Evolutionary conservation across 2,329 filamentous ascomycete genomes (phyloP), one percentile per base, ranked within the genome.

Genomic region (Emergomyces africanus): DNA sequence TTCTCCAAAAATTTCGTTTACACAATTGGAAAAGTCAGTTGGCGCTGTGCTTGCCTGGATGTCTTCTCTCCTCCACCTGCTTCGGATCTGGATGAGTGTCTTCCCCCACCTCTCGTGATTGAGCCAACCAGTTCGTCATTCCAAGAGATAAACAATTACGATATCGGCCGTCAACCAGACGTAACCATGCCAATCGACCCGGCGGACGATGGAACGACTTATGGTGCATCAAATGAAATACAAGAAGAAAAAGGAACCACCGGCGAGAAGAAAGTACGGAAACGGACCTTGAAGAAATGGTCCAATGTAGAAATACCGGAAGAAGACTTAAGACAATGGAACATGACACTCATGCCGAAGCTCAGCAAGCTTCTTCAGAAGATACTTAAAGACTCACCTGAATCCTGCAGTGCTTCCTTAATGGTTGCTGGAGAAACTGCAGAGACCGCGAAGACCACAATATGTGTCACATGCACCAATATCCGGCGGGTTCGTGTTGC

Each of bases 391-490:
- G 80, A 83, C 46, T 82, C 81, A 0, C 73, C 78, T 1, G 83
- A 86, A 67, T 83, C 82, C 2, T 80, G 82, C 64, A 82, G 80
- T 59, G 83, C 83, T 42, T 79, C 79, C 58, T 76, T 86, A 12
- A 79, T 83, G 61, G 81, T 82, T 66, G 79, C 83, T 56, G 83
- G 83, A 23, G 80, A 82, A 58, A 78, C 79, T 1, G 71, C 75
- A 37, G 78, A 82, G 54, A 81, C 76, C 28, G 81, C 82, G 8
- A 77, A 77, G 60, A 83, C 83, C 0, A 86, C 83, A 0, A 82
- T 85, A 39, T 81, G 83, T 62, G 78, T 86, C 44, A 83, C 82
- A 23, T 86, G 83, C 68, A 76, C 74, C n/a, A 84, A 81, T 61
- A 71, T 75, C 33, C 77, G 78, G 46, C 82, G 81, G 65, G 80